Evolutionary conservation across 371 early-diverging fungal species (phyloP).

Genomic region (Mucor ambiguus): DNA sequence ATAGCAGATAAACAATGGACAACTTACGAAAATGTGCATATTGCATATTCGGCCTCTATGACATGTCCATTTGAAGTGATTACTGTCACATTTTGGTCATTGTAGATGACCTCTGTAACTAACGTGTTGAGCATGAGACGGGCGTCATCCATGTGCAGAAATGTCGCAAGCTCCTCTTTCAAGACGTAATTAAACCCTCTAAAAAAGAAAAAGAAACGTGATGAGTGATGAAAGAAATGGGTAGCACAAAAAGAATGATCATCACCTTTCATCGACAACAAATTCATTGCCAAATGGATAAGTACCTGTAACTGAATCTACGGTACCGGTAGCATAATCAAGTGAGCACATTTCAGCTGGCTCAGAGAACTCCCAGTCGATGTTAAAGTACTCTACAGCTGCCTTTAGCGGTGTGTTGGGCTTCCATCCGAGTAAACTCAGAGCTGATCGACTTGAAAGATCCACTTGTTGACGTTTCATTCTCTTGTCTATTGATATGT

Average conservation of each 20-base stretch:
- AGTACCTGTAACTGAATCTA: slow-evolving; percentile 31
- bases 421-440: slow-evolving; percentile 40
- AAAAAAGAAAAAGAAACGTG: neutral
- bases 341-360: slow-evolving; percentile 48
- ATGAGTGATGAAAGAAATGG: neutral
- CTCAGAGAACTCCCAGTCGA: slow-evolving; percentile 54
- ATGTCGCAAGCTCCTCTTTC: slow-evolving; percentile 31
- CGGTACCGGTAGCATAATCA: slow-evolving; percentile 46
- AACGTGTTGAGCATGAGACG: slow-evolving; percentile 39
- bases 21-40: slow-evolving; percentile 53
- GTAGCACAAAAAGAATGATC: neutral
- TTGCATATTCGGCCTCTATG: slow-evolving; percentile 44
- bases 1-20: neutral
- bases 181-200: slow-evolving; percentile 51
- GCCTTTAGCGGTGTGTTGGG: slow-evolving; percentile 42
- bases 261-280: slow-evolving; percentile 43
- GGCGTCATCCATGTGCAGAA: slow-evolving; percentile 23
- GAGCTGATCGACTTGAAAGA: slow-evolving; percentile 41
- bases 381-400: slow-evolving; percentile 49
- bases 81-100: slow-evolving; percentile 32
- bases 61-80: slow-evolving; percentile 30
- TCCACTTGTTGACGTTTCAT: slow-evolving; percentile 38
- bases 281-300: slow-evolving; percentile 49
- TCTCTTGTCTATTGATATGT: slow-evolving; percentile 21
- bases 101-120: slow-evolving; percentile 37